Evolutionary conservation across 1,284 basidiomycete species (phyloP).

Genomic region (Trametes sp.): DNA sequence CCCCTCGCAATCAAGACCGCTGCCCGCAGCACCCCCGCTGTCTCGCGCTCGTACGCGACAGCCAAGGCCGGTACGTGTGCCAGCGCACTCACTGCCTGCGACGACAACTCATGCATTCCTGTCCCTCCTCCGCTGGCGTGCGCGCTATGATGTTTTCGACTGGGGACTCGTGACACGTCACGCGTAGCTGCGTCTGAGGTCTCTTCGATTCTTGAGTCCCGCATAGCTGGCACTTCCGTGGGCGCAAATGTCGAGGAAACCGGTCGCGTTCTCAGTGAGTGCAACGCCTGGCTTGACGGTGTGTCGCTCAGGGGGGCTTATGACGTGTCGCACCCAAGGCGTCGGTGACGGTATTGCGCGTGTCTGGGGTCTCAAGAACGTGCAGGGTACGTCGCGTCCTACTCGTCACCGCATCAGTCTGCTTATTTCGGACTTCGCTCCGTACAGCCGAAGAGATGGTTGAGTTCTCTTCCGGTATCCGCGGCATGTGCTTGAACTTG

Average conservation of each 20-base stretch:
- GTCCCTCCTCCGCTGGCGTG: constrained; percentile 30
- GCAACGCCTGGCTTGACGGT: background rate
- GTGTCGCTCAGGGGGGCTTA: background rate
- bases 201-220: constrained; percentile 97
- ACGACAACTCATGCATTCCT: constrained; percentile 36
- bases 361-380: constrained; percentile 94
- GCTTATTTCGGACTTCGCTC: constrained; percentile 28
- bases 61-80: constrained; percentile 90
- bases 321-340: constrained; percentile 57
- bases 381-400: constrained; percentile 74
- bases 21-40: constrained; percentile 53
- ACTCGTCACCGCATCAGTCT: constrained; percentile 4
- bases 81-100: constrained; percentile 9
- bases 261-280: constrained; percentile 95
- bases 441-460: constrained; percentile 97
- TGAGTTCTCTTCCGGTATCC: constrained; percentile 99
- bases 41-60: constrained; percentile 91
- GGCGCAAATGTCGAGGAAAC: constrained; percentile 98
- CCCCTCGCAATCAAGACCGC: constrained; percentile 52
- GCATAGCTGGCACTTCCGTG: constrained; percentile 92
- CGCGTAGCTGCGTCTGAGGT: constrained; percentile 95
- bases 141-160: constrained; percentile 24
- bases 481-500: constrained; percentile 99
- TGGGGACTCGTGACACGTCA: constrained; percentile 53
- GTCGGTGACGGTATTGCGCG: constrained; percentile 99